Conservation (phyloP, 2,329 filamentous ascomycete genomes). For the Zasmidium citrigriseum region DNA sequence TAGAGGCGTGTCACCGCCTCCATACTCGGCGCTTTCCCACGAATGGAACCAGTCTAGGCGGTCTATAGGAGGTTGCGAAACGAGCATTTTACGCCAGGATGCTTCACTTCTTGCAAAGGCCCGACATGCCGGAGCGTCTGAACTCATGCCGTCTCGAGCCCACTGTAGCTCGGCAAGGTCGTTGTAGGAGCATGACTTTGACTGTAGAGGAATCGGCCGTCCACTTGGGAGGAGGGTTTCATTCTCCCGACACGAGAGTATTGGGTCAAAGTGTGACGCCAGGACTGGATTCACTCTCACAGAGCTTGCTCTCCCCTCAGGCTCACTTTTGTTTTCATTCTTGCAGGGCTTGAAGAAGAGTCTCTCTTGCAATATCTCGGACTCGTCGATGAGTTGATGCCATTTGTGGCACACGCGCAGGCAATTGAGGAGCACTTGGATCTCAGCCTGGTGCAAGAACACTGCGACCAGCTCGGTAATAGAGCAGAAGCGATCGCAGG, state of each 20-base stretch:
- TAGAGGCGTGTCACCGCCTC: not conserved
- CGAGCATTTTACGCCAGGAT: constrained; percentile 18
- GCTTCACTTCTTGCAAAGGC: constrained; percentile 13
- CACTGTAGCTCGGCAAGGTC: constrained; percentile 6
- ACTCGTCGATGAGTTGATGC: constrained; percentile 5
- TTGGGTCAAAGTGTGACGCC: not conserved
- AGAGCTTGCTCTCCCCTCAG: not conserved
- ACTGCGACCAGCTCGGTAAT: constrained; percentile 14
- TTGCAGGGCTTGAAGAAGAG: constrained; percentile 7
- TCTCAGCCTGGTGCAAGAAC: constrained; percentile 6
- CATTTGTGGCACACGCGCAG: constrained; percentile 12
- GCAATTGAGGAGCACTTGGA: constrained; percentile 10
- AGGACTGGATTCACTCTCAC: constrained; percentile 10
- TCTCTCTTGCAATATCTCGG: constrained; percentile 6
- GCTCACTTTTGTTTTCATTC: not conserved
- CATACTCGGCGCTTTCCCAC: constrained; percentile 5
- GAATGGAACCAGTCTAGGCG: constrained; percentile 16
- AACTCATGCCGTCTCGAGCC: constrained; percentile 7
- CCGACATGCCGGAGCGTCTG: constrained; percentile 1
- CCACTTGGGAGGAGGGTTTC: not conserved
- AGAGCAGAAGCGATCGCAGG: constrained; percentile 12
- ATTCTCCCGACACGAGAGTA: not conserved
- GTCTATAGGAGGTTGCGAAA: constrained; percentile 13
- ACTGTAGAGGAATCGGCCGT: not conserved
- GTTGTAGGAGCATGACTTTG: not conserved